phyloP scores from a whole-genome alignment of 2,329 filamentous ascomycete genomes.

The Pseudogymnoascus sp. region DNA sequence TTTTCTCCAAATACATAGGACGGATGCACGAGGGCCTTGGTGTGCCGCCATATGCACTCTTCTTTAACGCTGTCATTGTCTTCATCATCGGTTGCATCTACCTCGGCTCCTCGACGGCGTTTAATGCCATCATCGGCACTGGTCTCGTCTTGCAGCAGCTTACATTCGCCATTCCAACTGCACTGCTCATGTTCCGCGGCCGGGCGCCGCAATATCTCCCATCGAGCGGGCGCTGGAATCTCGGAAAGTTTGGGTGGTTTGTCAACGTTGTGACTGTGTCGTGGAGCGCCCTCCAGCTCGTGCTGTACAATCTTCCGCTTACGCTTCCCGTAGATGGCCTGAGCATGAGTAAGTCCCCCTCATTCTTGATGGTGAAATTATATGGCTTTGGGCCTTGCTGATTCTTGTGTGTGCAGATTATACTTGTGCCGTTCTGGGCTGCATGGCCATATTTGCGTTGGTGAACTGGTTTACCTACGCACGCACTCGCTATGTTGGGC shows the following conservation, averaged over 20 bases:
- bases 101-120: slow-evolving; percentile 58
- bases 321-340: not conserved
- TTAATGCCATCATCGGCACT: slow-evolving; percentile 62
- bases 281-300: slow-evolving; percentile 1
- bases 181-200: not conserved
- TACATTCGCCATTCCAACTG: slow-evolving; percentile 53
- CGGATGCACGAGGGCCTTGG: slow-evolving; percentile 52
- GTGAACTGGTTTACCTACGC: slow-evolving; percentile 6
- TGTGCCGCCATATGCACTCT: slow-evolving; percentile 58
- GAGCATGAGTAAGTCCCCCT: not conserved
- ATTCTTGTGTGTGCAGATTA: not conserved
- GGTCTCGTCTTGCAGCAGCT: slow-evolving; percentile 65
- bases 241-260: not conserved
- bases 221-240: not conserved
- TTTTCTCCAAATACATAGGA: slow-evolving; percentile 51
- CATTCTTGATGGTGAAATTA: not conserved
- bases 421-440: not conserved
- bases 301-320: not conserved
- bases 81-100: slow-evolving; percentile 63
- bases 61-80: slow-evolving; percentile 51
- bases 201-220: not conserved
- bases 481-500: not conserved
- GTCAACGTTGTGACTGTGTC: not conserved
- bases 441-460: not conserved
- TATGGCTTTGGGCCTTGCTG: not conserved